These are phyloP conservation scores for Datura wrightii DNA, from an alignment of 257 asterid species.

Conservation along the genomic window DNA sequence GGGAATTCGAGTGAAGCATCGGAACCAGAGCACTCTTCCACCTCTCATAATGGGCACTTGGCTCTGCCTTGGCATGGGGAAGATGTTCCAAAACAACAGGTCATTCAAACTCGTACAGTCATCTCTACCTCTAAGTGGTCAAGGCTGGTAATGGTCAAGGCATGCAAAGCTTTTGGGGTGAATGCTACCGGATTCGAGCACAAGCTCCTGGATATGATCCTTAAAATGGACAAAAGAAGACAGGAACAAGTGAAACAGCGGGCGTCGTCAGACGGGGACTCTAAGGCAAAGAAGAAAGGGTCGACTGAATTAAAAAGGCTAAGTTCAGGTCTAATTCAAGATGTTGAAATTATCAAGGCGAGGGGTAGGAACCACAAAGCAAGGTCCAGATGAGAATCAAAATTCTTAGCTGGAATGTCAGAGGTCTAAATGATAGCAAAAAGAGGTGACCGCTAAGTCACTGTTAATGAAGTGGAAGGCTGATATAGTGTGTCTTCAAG, in stretches of 20 bases:
- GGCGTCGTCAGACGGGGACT: background rate
- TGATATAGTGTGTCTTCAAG: background rate
- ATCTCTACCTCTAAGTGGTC: background rate
- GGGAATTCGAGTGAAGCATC: background rate
- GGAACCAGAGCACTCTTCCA: background rate
- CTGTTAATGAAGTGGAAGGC: background rate
- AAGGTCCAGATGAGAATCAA: background rate
- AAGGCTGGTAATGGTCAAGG: background rate
- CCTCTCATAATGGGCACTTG: background rate
- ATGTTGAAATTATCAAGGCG: background rate
- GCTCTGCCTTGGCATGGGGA: background rate
- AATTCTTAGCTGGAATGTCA: background rate
- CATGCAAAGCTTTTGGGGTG: conserved; percentile 9
- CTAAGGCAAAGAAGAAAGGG: background rate
- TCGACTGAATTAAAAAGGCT: background rate
- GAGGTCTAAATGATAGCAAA: too few species aligned
- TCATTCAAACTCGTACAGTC: background rate
- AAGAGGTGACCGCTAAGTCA: background rate
- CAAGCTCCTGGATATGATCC: background rate
- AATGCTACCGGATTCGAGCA: background rate
- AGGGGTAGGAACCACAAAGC: background rate
- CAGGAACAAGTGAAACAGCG: background rate
- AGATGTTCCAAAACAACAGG: background rate
- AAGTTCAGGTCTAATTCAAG: background rate
- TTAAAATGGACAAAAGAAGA: background rate